These are phyloP conservation scores for Yamadazyma sp. DNA, from an alignment of 1,139 yeast genomes.

Conservation along the genomic window DNA sequence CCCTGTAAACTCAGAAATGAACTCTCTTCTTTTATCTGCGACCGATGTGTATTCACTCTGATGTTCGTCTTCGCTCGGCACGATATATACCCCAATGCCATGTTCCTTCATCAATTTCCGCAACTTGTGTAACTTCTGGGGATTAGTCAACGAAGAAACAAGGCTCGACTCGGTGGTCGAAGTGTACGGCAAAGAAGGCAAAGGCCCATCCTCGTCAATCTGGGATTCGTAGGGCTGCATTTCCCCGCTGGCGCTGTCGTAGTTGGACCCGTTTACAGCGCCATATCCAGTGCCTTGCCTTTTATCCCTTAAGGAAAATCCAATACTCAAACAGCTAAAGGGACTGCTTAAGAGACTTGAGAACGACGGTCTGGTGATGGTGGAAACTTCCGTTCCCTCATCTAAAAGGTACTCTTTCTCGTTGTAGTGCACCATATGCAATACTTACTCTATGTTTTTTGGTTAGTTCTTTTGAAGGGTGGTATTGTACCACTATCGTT, in stretches of 20 bases:
- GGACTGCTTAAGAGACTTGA: slow-evolving; percentile 23
- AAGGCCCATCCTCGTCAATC: slow-evolving; percentile 22
- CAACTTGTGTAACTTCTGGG: slow-evolving; percentile 28
- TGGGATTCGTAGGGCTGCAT: not conserved
- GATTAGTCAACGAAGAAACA: slow-evolving; percentile 7
- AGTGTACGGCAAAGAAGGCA: slow-evolving; percentile 27
- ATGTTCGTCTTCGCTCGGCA: slow-evolving; percentile 64
- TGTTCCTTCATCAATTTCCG: slow-evolving; percentile 42
- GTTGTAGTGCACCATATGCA: slow-evolving; percentile 7
- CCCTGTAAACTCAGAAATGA: slow-evolving; percentile 54
- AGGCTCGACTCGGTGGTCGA: slow-evolving; percentile 9
- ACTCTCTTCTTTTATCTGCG: slow-evolving; percentile 53
- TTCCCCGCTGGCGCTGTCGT: not conserved
- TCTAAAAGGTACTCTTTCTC: slow-evolving; percentile 28
- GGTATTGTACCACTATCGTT: slow-evolving; percentile 1
- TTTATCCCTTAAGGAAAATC: slow-evolving; percentile 9
- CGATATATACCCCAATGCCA: slow-evolving; percentile 49
- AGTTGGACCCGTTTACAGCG: not conserved
- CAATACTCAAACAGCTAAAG: slow-evolving; percentile 23
- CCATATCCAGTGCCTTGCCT: not conserved
- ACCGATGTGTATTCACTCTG: slow-evolving; percentile 54
- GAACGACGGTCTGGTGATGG: slow-evolving; percentile 23
- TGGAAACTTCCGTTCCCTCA: slow-evolving; percentile 18
- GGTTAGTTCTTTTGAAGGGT: too few species aligned
- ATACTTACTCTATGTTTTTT: not conserved